Evolutionary conservation across 163 green algal species (phyloP).

Genomic region (Smithsoniella earleae): DNA sequence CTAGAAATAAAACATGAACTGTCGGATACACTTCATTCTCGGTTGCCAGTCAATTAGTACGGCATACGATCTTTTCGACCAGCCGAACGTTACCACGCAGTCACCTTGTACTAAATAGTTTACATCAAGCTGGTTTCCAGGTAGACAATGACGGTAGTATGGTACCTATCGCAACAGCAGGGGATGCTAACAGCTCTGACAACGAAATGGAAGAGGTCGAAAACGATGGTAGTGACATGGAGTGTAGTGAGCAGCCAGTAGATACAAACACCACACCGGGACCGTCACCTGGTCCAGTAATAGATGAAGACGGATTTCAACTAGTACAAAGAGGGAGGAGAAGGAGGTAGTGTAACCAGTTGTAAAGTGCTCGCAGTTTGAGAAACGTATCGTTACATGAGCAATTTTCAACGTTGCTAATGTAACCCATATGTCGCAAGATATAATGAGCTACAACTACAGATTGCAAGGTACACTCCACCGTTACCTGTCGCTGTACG

Average conservation of each 20-base stretch:
- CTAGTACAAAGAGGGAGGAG: constrained; percentile 49
- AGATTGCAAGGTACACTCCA: too few relatives aligned
- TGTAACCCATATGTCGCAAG: too few relatives aligned
- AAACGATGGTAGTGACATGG: neutral
- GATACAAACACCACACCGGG: constrained; percentile 10
- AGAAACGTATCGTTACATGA: too few relatives aligned
- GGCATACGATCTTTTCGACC: too few relatives aligned
- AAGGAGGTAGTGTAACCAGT: neutral
- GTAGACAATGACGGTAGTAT: constrained; percentile 53
- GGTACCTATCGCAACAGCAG: constrained; percentile 38
- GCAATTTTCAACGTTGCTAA: too few relatives aligned
- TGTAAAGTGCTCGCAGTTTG: too few relatives aligned
- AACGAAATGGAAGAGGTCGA: constrained; percentile 36
- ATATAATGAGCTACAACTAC: too few relatives aligned
- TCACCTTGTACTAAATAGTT: constrained; percentile 42
- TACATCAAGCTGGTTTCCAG: constrained; percentile 41
- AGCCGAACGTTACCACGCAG: too few relatives aligned
- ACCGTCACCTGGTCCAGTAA: constrained; percentile 36
- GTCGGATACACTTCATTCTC: neutral
- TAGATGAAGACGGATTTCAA: constrained; percentile 62
- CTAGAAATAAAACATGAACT: too few relatives aligned
- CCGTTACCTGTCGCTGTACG: too few relatives aligned
- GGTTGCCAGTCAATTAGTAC: neutral
- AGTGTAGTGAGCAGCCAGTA: constrained; percentile 9
- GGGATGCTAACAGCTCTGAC: constrained; percentile 35